Base-by-base conservation (phyloP, 2,329 filamentous ascomycete genomes). In the Ampelomyces quisqualis region DNA sequence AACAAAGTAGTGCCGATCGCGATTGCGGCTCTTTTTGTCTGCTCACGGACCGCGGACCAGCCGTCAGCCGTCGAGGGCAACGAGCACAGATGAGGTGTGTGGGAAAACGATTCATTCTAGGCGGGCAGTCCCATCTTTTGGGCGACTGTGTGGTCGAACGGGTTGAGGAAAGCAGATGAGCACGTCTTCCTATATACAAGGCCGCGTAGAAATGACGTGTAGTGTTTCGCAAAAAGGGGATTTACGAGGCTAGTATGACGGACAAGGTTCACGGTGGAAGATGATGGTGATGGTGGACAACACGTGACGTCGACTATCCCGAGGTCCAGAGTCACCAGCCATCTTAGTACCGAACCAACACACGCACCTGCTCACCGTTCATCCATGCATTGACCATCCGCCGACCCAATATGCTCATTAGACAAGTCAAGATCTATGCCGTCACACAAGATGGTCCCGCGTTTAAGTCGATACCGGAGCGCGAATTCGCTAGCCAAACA, bases 1-100 rank as follows among this genome's bases (percentile, higher is more conserved):
- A 36, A 29, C 34, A 29, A 20, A n/a, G 13, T 38, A 38, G 36
- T 26, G 36, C 20, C 36, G 36, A 38, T 38, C 36, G 10, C 29
- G 28, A 38, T 38, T 32, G 36, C 36, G 36, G 28, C 36, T 32
- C 36, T 18, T 19, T n/a, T n/a, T n/a, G n/a, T n/a, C n/a, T n/a
- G n/a, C n/a, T n/a, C n/a, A n/a, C n/a, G n/a, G n/a, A n/a, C n/a
- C n/a, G n/a, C n/a, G n/a, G n/a, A n/a, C n/a, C n/a, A n/a, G n/a
- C n/a, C n/a, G n/a, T n/a, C n/a, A n/a, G n/a, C n/a, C n/a, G n/a
- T n/a, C n/a, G n/a, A n/a, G n/a, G n/a, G n/a, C n/a, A n/a, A n/a
- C n/a, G n/a, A n/a, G n/a, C n/a, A n/a, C n/a, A n/a, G n/a, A n/a
- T n/a, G n/a, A n/a, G n/a, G n/a, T n/a, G n/a, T n/a, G n/a, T n/a